Base-by-base conservation (phyloP, 345 rosid genomes). In the Garcia nutans region DNA sequence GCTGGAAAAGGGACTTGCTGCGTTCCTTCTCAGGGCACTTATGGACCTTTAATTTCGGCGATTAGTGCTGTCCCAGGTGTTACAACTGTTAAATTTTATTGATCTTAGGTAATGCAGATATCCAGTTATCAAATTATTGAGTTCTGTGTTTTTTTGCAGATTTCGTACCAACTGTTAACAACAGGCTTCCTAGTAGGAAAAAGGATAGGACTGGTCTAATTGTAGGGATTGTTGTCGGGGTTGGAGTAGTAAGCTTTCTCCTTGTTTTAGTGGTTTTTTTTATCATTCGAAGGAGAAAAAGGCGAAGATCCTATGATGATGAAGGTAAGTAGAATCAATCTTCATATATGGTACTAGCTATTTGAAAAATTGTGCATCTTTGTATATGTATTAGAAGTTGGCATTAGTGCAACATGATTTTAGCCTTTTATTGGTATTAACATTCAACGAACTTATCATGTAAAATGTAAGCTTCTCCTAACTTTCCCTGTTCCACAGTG, bases 51-150 rank as follows among this genome's bases (percentile, higher is more conserved):
- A 13, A 74, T 85, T 74, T 82, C 85, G n/a, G 85, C 85, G 26
- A 77, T 85, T 79, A 88, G 91, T 76, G 93, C 89, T 37, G 74
- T 80, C 22, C 87, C 94, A 82, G 91, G 92, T 89, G 76, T 26
- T 13, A 41, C 22, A 23, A 70, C 17, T 61, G 11, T 2, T 23
- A 24, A 65, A 33, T 20, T 19, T 19, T 70, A 15, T 70, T 52
- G 45, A 59, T 68, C 49, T 47, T 33, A 3, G 3, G 4, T 33
- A 33, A 33, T 33, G 37, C 42, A 26, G 23, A 5, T 20, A 50
- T 7, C 22, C 19, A 13, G 28, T 12, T 58, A 61, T 37, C 49
- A 28, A 50, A 41, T 81, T 50, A 73, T 65, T 64, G 79, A 67
- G 70, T 62, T 68, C 67, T 54, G 76, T 59, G 37, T 41, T 47